Evolutionary conservation across 2,329 filamentous ascomycete genomes (phyloP).

Genomic region (Biscogniauxia sp.): DNA sequence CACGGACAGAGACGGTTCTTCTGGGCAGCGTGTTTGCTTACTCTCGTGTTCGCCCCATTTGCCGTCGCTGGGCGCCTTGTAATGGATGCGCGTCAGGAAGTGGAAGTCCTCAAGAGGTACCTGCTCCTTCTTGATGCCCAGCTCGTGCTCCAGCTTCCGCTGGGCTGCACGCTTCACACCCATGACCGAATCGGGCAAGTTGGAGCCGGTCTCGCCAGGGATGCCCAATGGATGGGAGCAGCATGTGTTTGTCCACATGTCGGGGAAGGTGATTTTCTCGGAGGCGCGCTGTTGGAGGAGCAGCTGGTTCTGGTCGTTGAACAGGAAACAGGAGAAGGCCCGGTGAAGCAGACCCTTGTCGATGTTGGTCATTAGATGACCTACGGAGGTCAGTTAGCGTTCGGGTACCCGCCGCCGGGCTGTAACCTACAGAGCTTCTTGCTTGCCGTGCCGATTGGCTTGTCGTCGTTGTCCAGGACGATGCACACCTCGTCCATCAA

Average conservation of each 20-base stretch:
- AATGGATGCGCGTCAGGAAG: constrained; percentile 96
- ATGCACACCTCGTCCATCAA: constrained; percentile 99
- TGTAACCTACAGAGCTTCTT: constrained; percentile 85
- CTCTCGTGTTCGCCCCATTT: constrained; percentile 99
- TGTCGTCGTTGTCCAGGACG: constrained; percentile 87
- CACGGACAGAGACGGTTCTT: constrained; percentile 8
- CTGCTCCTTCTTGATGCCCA: constrained; percentile 85
- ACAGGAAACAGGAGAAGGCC: constrained; percentile 96
- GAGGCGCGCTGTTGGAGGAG: constrained; percentile 92
- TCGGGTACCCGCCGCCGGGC: not conserved
- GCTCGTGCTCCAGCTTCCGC: constrained; percentile 90
- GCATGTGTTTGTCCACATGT: constrained; percentile 99
- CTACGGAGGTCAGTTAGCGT: constrained; percentile 43
- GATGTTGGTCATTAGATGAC: constrained; percentile 99
- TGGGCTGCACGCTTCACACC: constrained; percentile 91
- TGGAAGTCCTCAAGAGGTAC: constrained; percentile 89
- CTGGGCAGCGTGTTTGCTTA: constrained; percentile 43
- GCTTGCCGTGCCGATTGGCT: constrained; percentile 91
- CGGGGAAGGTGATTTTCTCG: constrained; percentile 98
- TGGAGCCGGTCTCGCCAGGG: constrained; percentile 83
- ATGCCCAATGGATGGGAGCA: constrained; percentile 95
- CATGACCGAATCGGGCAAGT: constrained; percentile 73
- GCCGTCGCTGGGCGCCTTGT: constrained; percentile 93
- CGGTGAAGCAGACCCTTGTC: constrained; percentile 93
- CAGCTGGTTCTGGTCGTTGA: constrained; percentile 88